Conservation (phyloP, 2,329 filamentous ascomycete species). For the Trichoderma citrinoviride region DNA sequence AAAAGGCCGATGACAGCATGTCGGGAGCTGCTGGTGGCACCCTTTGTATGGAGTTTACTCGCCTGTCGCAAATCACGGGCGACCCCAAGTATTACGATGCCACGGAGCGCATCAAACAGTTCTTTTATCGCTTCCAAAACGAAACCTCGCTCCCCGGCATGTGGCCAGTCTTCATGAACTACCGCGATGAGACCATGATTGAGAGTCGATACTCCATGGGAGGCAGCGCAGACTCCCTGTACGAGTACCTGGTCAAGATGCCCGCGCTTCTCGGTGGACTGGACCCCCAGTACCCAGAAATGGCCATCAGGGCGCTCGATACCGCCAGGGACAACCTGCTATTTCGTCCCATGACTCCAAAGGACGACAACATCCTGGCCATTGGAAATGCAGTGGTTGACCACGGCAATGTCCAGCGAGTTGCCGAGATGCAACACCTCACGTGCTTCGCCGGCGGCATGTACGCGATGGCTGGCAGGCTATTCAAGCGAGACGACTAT, state of each 20-base stretch:
- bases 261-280: slow-evolving; percentile 62
- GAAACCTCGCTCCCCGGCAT: slow-evolving; percentile 67
- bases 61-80: slow-evolving; percentile 69
- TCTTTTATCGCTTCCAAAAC: slow-evolving; percentile 63
- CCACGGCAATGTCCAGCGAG: slow-evolving; percentile 31
- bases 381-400: slow-evolving; percentile 43
- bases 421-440: slow-evolving; percentile 53
- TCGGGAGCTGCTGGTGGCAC: slow-evolving; percentile 56
- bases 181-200: slow-evolving; percentile 48
- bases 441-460: slow-evolving; percentile 70
- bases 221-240: slow-evolving; percentile 49
- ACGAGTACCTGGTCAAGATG: slow-evolving; percentile 62
- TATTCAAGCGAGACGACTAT: slow-evolving; percentile 52
- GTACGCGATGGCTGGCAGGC: slow-evolving; percentile 63
- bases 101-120: slow-evolving; percentile 68
- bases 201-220: slow-evolving; percentile 44
- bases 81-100: slow-evolving; percentile 74
- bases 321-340: slow-evolving; percentile 61
- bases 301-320: slow-evolving; percentile 64
- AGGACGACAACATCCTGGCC: slow-evolving; percentile 59
- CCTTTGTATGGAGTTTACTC: slow-evolving; percentile 70
- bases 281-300: slow-evolving; percentile 58
- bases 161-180: slow-evolving; percentile 67
- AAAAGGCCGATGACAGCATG: slow-evolving; percentile 38
- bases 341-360: slow-evolving; percentile 64